Conservation (phyloP, 768 basidiomycete species). For the Boletus speciosus region DNA sequence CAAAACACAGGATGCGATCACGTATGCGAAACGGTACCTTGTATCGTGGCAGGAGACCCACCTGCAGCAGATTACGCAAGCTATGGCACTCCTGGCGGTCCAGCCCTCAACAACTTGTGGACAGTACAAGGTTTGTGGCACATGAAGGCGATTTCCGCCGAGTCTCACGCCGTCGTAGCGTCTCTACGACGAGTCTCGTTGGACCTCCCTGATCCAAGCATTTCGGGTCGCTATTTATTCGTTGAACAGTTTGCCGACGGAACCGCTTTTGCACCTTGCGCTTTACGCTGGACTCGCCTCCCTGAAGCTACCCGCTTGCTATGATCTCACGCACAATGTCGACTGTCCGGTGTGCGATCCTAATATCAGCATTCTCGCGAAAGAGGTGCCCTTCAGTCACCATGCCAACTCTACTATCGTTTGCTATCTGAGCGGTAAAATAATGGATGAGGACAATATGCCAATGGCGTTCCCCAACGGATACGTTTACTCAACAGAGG, state of each 20-base stretch:
- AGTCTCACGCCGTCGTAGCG: slow-evolving; percentile 45
- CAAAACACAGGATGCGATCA: slow-evolving; percentile 72
- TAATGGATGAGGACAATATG: slow-evolving; percentile 93
- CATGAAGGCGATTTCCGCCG: not conserved
- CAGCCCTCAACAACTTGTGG: slow-evolving; percentile 65
- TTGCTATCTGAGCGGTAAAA: slow-evolving; percentile 84
- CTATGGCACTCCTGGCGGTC: slow-evolving; percentile 74
- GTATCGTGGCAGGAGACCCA: slow-evolving; percentile 82
- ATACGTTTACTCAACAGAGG: slow-evolving; percentile 91
- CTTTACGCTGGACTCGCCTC: slow-evolving; percentile 90
- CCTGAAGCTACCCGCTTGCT: slow-evolving; percentile 86
- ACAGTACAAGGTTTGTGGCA: slow-evolving; percentile 69
- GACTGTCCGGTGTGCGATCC: slow-evolving; percentile 92
- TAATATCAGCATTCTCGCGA: slow-evolving; percentile 70
- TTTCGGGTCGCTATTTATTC: slow-evolving; percentile 87
- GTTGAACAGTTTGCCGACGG: slow-evolving; percentile 82
- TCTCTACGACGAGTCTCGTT: slow-evolving; percentile 77
- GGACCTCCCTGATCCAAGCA: slow-evolving; percentile 67
- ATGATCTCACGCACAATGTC: slow-evolving; percentile 62
- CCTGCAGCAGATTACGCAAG: slow-evolving; percentile 69
- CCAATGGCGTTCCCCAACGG: slow-evolving; percentile 91
- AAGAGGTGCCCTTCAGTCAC: slow-evolving; percentile 88
- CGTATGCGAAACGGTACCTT: slow-evolving; percentile 80
- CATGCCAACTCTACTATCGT: slow-evolving; percentile 96
- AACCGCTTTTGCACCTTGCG: slow-evolving; percentile 82